Evolutionary conservation across 257 asterid species (phyloP).

Genomic region (Plantago major): DNA sequence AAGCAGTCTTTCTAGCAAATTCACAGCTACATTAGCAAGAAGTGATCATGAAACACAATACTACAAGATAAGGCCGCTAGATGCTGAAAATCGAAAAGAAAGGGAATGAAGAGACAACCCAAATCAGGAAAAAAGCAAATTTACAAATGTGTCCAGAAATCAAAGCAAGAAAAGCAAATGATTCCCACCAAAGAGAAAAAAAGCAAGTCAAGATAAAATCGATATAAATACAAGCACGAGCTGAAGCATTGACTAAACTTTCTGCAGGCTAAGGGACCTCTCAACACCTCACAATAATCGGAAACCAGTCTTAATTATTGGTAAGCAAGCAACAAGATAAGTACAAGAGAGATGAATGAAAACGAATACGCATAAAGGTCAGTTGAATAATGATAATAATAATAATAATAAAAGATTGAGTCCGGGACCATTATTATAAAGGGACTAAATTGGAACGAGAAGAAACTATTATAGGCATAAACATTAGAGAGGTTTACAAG

Average conservation of each 20-base stretch:
- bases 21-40: not conserved
- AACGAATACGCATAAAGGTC: slow-evolving; percentile 20
- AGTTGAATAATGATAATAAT: not conserved
- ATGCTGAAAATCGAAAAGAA: not conserved
- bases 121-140: slow-evolving; percentile 7
- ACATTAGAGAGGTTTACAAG: too few species aligned
- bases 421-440: too few species aligned
- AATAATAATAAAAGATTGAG: not conserved
- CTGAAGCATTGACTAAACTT: slow-evolving; percentile 21
- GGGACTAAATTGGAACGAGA: too few species aligned
- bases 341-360: slow-evolving; percentile 6
- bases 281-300: not conserved
- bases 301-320: slow-evolving; percentile 5
- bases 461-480: too few species aligned
- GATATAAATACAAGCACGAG: slow-evolving; percentile 19
- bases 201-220: not conserved
- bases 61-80: too few species aligned
- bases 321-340: not conserved
- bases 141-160: slow-evolving; percentile 10
- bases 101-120: slow-evolving; percentile 6
- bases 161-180: slow-evolving; percentile 11
- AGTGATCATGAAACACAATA: not conserved
- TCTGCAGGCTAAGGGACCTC: slow-evolving; percentile 1
- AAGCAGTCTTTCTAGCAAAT: not conserved
- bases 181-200: not conserved